Conservation (phyloP, 306 rosid genomes). For the Dicorynia guianensis region DNA sequence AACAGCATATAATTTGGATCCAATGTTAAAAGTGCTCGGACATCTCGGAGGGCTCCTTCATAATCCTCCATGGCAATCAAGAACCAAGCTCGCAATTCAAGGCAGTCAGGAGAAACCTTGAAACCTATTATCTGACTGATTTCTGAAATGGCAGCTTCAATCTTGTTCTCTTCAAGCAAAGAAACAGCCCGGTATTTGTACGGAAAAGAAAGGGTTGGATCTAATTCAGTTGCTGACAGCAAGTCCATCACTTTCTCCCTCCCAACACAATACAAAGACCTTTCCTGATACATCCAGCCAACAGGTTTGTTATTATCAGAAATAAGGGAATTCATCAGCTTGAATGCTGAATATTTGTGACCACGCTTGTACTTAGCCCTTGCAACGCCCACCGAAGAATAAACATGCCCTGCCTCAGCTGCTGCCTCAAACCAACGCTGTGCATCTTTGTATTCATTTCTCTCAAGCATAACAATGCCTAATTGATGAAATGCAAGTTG, state of each 20-base stretch:
- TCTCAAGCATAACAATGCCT: conserved; percentile 83
- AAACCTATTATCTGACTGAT: conserved; percentile 76
- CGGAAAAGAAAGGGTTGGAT: conserved; percentile 83
- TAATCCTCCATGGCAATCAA: conserved; percentile 73
- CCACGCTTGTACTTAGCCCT: conserved; percentile 86
- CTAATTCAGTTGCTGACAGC: conserved; percentile 72
- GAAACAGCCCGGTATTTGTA: conserved; percentile 79
- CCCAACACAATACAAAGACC: conserved; percentile 78
- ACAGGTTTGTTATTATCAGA: conserved; percentile 66
- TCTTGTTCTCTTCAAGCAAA: conserved; percentile 64
- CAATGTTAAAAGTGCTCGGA: conserved; percentile 84
- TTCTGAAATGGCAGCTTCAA: conserved; percentile 70
- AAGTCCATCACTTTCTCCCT: conserved; percentile 83
- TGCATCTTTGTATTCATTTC: conserved; percentile 84
- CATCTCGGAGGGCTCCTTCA: conserved; percentile 80
- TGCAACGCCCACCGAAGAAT: conserved; percentile 79
- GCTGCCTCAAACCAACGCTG: conserved; percentile 76
- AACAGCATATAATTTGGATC: conserved; percentile 82
- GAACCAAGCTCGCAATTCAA: conserved; percentile 91
- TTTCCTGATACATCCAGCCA: conserved; percentile 97
- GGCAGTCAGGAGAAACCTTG: conserved; percentile 84
- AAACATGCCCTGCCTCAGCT: conserved; percentile 72
- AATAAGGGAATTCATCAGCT: conserved; percentile 73
- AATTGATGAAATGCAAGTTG: conserved; percentile 78
- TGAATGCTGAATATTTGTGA: conserved; percentile 78